phyloP scores from a whole-genome alignment of 805 yeast species.

The Hyphopichia homilentoma region DNA sequence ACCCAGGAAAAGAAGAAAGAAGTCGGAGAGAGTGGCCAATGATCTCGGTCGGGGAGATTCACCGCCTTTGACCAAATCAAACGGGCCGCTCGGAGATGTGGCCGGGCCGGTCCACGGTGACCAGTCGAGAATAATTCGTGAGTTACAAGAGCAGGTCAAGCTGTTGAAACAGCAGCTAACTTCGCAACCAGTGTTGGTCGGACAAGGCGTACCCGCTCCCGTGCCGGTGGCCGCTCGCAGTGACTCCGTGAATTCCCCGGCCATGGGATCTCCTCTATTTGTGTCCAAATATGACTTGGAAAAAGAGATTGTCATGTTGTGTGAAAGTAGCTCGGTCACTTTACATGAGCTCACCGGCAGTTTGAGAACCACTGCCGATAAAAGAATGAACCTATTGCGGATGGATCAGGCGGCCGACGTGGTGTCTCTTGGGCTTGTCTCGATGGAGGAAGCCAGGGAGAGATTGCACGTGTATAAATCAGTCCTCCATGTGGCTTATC shows the following conservation, averaged over 20 bases:
- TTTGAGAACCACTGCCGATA: constrained; percentile 44
- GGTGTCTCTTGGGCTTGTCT: constrained; percentile 53
- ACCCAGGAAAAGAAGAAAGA: constrained; percentile 46
- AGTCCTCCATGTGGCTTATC: constrained; percentile 45
- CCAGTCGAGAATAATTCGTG: constrained; percentile 6
- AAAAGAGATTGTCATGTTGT: constrained; percentile 37
- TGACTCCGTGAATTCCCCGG: constrained; percentile 1
- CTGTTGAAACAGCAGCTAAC: constrained; percentile 13
- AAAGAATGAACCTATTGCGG: constrained; percentile 30
- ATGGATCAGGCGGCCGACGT: constrained; percentile 39
- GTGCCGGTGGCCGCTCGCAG: not conserved
- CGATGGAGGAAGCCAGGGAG: constrained; percentile 54
- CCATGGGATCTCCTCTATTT: constrained; percentile 16
- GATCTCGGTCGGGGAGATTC: no score
- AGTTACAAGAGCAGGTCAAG: constrained; percentile 17
- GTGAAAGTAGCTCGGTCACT: constrained; percentile 24
- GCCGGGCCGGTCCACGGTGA: not conserved
- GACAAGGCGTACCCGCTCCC: not conserved
- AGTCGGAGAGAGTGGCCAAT: constrained; percentile 16
- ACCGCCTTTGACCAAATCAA: not conserved
- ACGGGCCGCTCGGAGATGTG: not conserved
- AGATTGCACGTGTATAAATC: constrained; percentile 50
- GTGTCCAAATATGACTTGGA: constrained; percentile 35
- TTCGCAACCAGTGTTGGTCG: not conserved
- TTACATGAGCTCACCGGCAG: constrained; percentile 43